These are phyloP conservation scores for Talaromyces amestolkiae DNA, from an alignment of 2,329 filamentous ascomycete species.

Conservation along the genomic window DNA sequence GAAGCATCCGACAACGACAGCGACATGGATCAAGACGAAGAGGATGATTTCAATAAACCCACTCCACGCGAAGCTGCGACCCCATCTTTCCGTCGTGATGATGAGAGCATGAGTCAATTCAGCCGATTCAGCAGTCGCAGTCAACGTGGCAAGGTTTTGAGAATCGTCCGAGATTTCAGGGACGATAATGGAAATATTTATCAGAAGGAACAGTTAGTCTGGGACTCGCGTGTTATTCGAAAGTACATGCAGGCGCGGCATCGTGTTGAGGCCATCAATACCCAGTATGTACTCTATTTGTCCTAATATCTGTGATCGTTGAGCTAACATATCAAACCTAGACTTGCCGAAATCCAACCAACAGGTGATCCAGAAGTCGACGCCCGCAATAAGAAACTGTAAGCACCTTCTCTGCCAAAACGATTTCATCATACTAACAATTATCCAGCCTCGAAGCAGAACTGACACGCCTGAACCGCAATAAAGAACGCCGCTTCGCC, in stretches of 20 bases:
- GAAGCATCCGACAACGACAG: slow-evolving; percentile 73
- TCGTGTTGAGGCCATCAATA: slow-evolving; percentile 66
- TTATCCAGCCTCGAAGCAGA: slow-evolving; percentile 64
- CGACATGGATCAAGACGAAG: slow-evolving; percentile 56
- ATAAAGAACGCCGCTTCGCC: slow-evolving; percentile 83
- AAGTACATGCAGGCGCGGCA: slow-evolving; percentile 80
- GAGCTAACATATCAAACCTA: slow-evolving; percentile 30
- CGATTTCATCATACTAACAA: slow-evolving; percentile 6
- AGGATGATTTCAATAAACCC: slow-evolving; percentile 47
- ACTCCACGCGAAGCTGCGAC: slow-evolving; percentile 66
- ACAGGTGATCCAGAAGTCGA: slow-evolving; percentile 68
- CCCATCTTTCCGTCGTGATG: slow-evolving; percentile 54
- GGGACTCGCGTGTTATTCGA: slow-evolving; percentile 81
- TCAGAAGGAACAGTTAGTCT: slow-evolving; percentile 60
- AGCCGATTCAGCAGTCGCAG: slow-evolving; percentile 68
- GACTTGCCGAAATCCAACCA: slow-evolving; percentile 59
- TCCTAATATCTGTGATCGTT: neutral
- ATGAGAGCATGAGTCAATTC: slow-evolving; percentile 79
- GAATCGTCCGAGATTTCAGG: slow-evolving; percentile 68
- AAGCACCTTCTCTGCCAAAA: slow-evolving; percentile 23
- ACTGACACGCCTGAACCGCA: slow-evolving; percentile 79
- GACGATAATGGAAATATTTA: slow-evolving; percentile 65
- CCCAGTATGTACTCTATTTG: slow-evolving; percentile 59
- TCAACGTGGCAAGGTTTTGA: slow-evolving; percentile 66
- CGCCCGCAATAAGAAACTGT: slow-evolving; percentile 59